A percentile compares a stretch with the other conserved stretches of the same genome.
phyloP scores from a whole-genome alignment of 2,329 filamentous ascomycete species.

The Chaetomium sp. region DNA sequence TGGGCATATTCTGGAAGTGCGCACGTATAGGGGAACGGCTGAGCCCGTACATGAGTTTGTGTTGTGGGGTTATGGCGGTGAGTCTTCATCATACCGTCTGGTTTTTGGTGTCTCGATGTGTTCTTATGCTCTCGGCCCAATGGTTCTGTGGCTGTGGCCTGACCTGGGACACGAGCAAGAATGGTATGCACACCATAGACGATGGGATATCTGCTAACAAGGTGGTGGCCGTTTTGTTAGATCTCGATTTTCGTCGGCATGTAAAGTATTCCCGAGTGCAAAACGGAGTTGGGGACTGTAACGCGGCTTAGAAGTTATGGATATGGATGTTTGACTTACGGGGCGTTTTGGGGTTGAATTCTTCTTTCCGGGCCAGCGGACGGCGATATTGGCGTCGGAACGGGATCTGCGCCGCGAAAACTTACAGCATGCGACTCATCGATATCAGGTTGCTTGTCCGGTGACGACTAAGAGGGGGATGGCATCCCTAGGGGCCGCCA shows the following conservation, averaged over 20 bases:
- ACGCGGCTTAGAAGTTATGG: background rate
- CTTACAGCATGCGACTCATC: too few species aligned
- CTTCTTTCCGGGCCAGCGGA: too few species aligned
- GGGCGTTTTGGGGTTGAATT: too few species aligned
- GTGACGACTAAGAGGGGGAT: too few species aligned
- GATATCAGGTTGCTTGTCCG: too few species aligned
- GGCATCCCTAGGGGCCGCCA: too few species aligned
- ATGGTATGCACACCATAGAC: too few species aligned
- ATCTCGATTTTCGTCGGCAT: constrained; percentile 12
- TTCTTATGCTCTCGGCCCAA: background rate
- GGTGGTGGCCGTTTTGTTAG: background rate
- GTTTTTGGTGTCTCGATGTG: background rate
- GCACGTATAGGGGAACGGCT: constrained; percentile 87
- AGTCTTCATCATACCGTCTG: constrained; percentile 17
- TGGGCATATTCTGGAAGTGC: constrained; percentile 93
- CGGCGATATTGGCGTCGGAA: too few species aligned
- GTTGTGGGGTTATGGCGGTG: constrained; percentile 91
- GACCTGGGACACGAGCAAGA: too few species aligned
- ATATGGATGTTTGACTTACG: too few species aligned
- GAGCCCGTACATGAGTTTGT: constrained; percentile 92
- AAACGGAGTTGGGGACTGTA: background rate
- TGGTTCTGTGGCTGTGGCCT: too few species aligned
- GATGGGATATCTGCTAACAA: background rate
- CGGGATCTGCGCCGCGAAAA: too few species aligned
- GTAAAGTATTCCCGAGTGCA: background rate